These are phyloP conservation scores for Backusella parvicylindrica DNA, from an alignment of 192 early-diverging fungal genomes.

Conservation along the genomic window DNA sequence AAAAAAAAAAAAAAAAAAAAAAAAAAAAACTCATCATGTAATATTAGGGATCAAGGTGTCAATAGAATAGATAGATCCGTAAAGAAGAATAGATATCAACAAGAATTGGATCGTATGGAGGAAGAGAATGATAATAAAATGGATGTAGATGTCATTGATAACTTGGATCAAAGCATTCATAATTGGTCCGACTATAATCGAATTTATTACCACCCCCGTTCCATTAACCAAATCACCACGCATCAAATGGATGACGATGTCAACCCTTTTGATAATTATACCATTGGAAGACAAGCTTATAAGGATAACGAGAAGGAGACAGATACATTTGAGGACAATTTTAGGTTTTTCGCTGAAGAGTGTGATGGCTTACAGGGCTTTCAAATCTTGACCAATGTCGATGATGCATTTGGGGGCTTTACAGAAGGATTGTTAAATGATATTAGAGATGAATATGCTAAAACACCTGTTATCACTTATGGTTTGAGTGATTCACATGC, in stretches of 20 bases:
- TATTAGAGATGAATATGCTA: constrained; percentile 70
- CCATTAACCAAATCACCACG: constrained; percentile 41
- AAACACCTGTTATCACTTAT: constrained; percentile 56
- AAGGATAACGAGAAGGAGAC: constrained; percentile 50
- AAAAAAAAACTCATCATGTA: background rate
- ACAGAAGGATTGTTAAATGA: constrained; percentile 50
- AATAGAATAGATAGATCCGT: constrained; percentile 15
- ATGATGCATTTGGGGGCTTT: constrained; percentile 73
- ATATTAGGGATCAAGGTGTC: constrained; percentile 25
- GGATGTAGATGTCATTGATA: constrained; percentile 4
- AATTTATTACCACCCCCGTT: constrained; percentile 70
- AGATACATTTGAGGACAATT: constrained; percentile 49
- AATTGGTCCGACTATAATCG: constrained; percentile 85
- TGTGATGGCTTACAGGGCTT: constrained; percentile 67
- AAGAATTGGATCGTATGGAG: constrained; percentile 31
- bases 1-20: too few species aligned
- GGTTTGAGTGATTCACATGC: constrained; percentile 32
- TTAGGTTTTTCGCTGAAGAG: constrained; percentile 52
- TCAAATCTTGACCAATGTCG: constrained; percentile 60
- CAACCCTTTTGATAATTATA: constrained; percentile 52
- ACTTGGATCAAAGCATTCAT: constrained; percentile 50
- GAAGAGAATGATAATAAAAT: constrained; percentile 6
- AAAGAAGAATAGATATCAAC: constrained; percentile 28
- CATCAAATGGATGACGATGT: constrained; percentile 44
- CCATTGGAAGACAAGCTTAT: constrained; percentile 45